Base-by-base conservation (phyloP, 108 stramenopile genomes). In the Pseudonitzschia multiseries region DNA sequence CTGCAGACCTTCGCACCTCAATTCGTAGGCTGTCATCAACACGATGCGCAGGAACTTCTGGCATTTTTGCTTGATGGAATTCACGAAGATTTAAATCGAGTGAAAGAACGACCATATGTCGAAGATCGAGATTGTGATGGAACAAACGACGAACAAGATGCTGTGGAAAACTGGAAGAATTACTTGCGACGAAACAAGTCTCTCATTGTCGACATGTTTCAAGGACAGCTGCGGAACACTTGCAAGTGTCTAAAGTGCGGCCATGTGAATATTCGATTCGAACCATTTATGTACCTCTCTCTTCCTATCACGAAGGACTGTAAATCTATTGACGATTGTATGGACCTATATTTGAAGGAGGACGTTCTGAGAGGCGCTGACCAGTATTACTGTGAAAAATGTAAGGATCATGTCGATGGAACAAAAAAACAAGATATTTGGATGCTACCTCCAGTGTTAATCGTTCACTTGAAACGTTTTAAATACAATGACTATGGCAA, bases 391-490 rank as follows among this genome's bases (percentile, higher is more conserved):
- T 96, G 92, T 67, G 74, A 79, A 32, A 87, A 86, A 63, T 98
- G 98, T 71, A 83, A 93, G 73, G 43, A 46, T 32, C 95, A 90
- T 64, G 80, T 83, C 12, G 85, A 93, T 64, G 94, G 91, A 9
- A 89, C 86, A 20, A 93, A 96, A 71, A 92, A 93, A 72, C 86
- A 87, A 43, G 88, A 94, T 69, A 72, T 97, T 21, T 97, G 96
- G 94, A 90, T 87, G 70, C 66, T 96, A n/a, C 98, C 98, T 12
- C 93, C 94, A 5, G 83, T 97, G 52, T 74, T 97, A 10, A 92
- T 97, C 22, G 83, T 99, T n/a, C 95, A 96, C 65, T 66, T 99
- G 70, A 99, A 99, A 77, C 89, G 98, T 29, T 97, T 97, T 79
- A 85, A 85, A 54, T 89, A 87, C 78, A 81, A 82, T 56, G 78